Evolutionary conservation across 805 yeast species (phyloP).

Genomic region (Nematodospora valgi): DNA sequence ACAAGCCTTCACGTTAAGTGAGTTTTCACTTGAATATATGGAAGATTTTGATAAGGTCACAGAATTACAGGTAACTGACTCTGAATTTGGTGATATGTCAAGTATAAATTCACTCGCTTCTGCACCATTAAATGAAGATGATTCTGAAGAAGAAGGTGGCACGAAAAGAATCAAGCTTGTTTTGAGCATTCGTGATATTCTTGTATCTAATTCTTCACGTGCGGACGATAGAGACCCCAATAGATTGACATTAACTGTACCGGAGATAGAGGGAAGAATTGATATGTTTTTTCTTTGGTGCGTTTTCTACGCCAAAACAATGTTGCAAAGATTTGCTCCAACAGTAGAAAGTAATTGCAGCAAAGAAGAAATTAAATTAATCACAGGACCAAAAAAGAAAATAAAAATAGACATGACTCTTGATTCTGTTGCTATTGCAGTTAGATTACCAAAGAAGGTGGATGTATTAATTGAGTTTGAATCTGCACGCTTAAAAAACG

Average conservation of each 20-base stretch:
- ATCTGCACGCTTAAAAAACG: slow-evolving; percentile 23
- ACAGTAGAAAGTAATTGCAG: slow-evolving; percentile 25
- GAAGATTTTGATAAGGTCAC: slow-evolving; percentile 30
- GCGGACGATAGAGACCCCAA: slow-evolving; percentile 20
- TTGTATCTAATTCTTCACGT: slow-evolving; percentile 19
- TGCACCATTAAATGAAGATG: slow-evolving; percentile 13
- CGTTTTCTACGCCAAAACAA: slow-evolving; percentile 32
- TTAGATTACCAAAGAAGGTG: slow-evolving; percentile 44
- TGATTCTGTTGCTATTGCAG: slow-evolving; percentile 36
- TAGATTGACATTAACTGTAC: slow-evolving; percentile 25
- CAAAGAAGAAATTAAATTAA: slow-evolving; percentile 19
- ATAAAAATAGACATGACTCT: slow-evolving; percentile 28
- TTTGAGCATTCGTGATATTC: slow-evolving; percentile 23
- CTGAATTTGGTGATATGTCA: slow-evolving; percentile 30
- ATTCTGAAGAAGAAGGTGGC: slow-evolving; percentile 11
- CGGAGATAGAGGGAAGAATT: slow-evolving; percentile 35
- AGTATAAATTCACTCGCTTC: slow-evolving; percentile 26
- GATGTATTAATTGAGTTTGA: slow-evolving; percentile 47
- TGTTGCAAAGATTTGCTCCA: slow-evolving; percentile 32
- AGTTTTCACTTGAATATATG: slow-evolving; percentile 31
- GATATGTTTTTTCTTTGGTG: slow-evolving; percentile 44
- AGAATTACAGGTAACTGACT: slow-evolving; percentile 13
- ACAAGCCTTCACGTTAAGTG: slow-evolving; percentile 37
- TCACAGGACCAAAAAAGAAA: slow-evolving; percentile 17
- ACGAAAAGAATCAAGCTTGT: slow-evolving; percentile 32